phyloP scores from a whole-genome alignment of 257 asterid species.

The Nicotiana obtusifolia region DNA sequence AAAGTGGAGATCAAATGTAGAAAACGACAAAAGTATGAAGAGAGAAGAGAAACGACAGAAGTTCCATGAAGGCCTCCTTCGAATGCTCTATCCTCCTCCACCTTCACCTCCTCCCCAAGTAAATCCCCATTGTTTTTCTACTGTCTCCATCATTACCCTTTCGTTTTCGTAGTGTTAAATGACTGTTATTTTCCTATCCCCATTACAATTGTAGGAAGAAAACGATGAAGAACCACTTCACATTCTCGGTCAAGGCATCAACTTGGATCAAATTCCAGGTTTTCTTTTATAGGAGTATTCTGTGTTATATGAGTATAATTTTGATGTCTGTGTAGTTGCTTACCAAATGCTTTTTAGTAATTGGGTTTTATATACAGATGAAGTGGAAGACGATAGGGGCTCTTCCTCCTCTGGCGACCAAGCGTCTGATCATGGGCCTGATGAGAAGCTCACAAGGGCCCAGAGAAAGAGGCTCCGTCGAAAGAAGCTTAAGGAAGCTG shows the following conservation, averaged over 20 bases:
- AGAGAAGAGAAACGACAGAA: constrained; percentile 44
- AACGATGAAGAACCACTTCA: constrained; percentile 13
- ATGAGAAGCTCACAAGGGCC: constrained; percentile 57
- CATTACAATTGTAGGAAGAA: constrained; percentile 19
- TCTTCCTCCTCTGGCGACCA: constrained; percentile 24
- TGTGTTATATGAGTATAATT: neutral
- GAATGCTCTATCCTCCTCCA: constrained; percentile 68
- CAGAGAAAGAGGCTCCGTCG: constrained; percentile 71
- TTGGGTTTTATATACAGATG: constrained; percentile 27
- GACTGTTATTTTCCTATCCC: neutral
- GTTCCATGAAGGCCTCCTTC: constrained; percentile 56
- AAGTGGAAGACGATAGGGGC: constrained; percentile 23
- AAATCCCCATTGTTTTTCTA: neutral
- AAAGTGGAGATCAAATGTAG: neutral
- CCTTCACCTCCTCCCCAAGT: constrained; percentile 37
- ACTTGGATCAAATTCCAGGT: constrained; percentile 39
- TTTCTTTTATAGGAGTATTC: constrained; percentile 11
- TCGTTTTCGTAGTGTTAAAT: neutral
- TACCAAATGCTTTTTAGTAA: neutral
- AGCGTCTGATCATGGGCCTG: constrained; percentile 13
- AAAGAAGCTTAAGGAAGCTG: constrained; percentile 57
- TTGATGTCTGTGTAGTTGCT: neutral
- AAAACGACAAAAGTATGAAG: constrained; percentile 37
- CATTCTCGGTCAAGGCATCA: constrained; percentile 9
- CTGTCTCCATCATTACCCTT: neutral